These are phyloP conservation scores for Huntiella decipiens DNA, from an alignment of 2,329 filamentous ascomycete genomes.

Conservation along the genomic window DNA sequence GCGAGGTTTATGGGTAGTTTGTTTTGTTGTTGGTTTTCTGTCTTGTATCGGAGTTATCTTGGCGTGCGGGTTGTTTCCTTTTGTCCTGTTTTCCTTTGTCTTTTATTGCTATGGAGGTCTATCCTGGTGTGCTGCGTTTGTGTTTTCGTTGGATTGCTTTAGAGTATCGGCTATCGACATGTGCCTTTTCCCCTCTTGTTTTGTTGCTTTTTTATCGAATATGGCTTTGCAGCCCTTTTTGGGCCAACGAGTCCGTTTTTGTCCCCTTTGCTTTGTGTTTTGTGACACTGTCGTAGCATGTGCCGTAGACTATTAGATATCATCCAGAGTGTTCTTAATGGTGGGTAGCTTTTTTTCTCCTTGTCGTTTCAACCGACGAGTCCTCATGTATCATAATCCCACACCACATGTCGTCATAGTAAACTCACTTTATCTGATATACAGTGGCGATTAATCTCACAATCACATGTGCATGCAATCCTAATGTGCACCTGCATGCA, in stretches of 20 bases:
- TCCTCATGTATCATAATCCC: too few relatives aligned
- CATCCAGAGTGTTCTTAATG: too few relatives aligned
- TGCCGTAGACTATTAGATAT: neutral
- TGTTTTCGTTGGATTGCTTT: neutral
- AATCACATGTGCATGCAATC: too few relatives aligned
- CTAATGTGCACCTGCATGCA: too few relatives aligned
- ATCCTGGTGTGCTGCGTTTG: neutral
- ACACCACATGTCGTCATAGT: too few relatives aligned
- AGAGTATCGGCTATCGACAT: neutral
- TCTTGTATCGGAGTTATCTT: too few relatives aligned
- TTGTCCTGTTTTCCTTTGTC: constrained; percentile 1
- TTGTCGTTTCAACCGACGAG: too few relatives aligned
- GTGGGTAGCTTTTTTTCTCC: too few relatives aligned
- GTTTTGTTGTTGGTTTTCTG: neutral
- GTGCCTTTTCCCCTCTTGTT: neutral
- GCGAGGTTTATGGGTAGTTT: neutral
- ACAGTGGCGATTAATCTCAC: too few relatives aligned
- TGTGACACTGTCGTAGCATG: neutral
- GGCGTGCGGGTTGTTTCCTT: neutral
- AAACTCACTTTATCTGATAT: too few relatives aligned
- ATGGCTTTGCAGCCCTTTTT: constrained; percentile 1
- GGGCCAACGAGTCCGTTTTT: neutral
- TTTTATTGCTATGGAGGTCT: neutral
- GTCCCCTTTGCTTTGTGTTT: neutral
- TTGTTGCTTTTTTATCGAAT: neutral